Percentiles rank a stretch among this genome's conserved stretches.
Conservation (phyloP, 2,329 filamentous ascomycete genomes). For the Xylaria sp. region DNA sequence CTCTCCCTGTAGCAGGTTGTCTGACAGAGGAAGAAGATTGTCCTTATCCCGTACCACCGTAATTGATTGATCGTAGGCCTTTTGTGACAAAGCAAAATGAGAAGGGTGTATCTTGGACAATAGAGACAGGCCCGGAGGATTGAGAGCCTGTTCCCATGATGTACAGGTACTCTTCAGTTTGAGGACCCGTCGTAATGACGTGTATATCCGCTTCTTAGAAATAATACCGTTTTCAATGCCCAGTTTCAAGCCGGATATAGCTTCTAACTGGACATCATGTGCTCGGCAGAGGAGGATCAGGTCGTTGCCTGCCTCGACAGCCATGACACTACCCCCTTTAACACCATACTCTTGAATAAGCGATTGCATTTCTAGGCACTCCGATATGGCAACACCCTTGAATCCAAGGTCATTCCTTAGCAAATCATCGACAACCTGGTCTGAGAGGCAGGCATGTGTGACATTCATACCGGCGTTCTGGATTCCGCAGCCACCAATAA, state of each 20-base stretch:
- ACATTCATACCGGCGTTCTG: slow-evolving; percentile 90
- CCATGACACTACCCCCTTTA: slow-evolving; percentile 95
- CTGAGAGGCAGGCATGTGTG: slow-evolving; percentile 91
- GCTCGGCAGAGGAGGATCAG: slow-evolving; percentile 86
- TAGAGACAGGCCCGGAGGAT: slow-evolving; percentile 78
- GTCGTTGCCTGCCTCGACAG: slow-evolving; percentile 94
- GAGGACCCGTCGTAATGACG: slow-evolving; percentile 79
- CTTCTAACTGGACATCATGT: slow-evolving; percentile 87
- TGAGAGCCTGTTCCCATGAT: slow-evolving; percentile 89
- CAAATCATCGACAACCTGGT: slow-evolving; percentile 90
- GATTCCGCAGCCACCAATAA: slow-evolving; percentile 93
- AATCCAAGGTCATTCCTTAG: slow-evolving; percentile 89
- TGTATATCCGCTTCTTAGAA: slow-evolving; percentile 76
- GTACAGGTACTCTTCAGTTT: slow-evolving; percentile 84
- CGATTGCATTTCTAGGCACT: slow-evolving; percentile 96
- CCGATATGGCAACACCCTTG: slow-evolving; percentile 89
- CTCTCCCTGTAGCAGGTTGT: slow-evolving; percentile 81
- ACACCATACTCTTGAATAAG: slow-evolving; percentile 96
- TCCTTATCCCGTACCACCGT: slow-evolving; percentile 91
- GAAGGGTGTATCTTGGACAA: slow-evolving; percentile 81
- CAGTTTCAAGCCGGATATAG: slow-evolving; percentile 85
- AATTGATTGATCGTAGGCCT: slow-evolving; percentile 90
- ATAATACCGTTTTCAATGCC: slow-evolving; percentile 92
- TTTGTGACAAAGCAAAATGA: slow-evolving; percentile 80
- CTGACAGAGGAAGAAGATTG: slow-evolving; percentile 79